Conservation (phyloP, 2,329 filamentous ascomycete species). For the Alternaria ethzedia region DNA sequence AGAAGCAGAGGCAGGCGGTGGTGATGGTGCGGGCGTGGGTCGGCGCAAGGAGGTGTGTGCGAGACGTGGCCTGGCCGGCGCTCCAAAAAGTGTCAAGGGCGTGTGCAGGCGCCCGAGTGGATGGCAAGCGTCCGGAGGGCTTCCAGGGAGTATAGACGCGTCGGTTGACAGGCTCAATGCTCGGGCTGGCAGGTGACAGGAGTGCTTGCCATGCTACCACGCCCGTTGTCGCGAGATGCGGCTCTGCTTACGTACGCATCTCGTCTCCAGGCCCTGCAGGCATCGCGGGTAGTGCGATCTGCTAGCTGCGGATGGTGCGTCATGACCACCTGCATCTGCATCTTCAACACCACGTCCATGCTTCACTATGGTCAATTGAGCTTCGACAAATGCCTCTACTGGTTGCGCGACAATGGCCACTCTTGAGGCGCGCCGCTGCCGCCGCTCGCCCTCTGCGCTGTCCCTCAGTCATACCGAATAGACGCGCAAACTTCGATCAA, state of each 20-base stretch:
- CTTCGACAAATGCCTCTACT: slow-evolving; percentile 38
- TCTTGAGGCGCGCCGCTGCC: slow-evolving; percentile 23
- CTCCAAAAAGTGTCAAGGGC: slow-evolving; percentile 24
- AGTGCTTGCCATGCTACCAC: slow-evolving; percentile 11
- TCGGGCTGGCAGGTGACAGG: slow-evolving; percentile 25
- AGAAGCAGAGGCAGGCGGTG: slow-evolving; percentile 25
- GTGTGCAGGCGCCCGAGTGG: slow-evolving; percentile 4
- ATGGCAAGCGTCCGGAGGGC: not conserved
- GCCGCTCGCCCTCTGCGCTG: slow-evolving; percentile 8
- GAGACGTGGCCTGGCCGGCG: slow-evolving; percentile 42
- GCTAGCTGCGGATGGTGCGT: slow-evolving; percentile 19
- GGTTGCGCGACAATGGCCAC: slow-evolving; percentile 37
- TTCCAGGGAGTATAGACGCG: slow-evolving; percentile 1
- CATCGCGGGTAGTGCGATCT: slow-evolving; percentile 1
- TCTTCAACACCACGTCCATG: slow-evolving; percentile 4
- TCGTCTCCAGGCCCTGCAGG: not conserved
- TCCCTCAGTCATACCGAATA: not conserved
- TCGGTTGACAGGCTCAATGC: slow-evolving; percentile 12
- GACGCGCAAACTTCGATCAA: not conserved
- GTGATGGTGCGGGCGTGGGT: slow-evolving; percentile 22
- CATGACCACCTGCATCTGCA: slow-evolving; percentile 1
- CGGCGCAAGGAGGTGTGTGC: slow-evolving; percentile 34
- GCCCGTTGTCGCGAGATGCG: slow-evolving; percentile 17
- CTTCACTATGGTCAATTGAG: slow-evolving; percentile 33
- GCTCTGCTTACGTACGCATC: slow-evolving; percentile 15